Evolutionary conservation across 2,329 filamentous ascomycete genomes (phyloP), one percentile per base, ranked within the genome.

Genomic region (Paraconiothyrium sp.): DNA sequence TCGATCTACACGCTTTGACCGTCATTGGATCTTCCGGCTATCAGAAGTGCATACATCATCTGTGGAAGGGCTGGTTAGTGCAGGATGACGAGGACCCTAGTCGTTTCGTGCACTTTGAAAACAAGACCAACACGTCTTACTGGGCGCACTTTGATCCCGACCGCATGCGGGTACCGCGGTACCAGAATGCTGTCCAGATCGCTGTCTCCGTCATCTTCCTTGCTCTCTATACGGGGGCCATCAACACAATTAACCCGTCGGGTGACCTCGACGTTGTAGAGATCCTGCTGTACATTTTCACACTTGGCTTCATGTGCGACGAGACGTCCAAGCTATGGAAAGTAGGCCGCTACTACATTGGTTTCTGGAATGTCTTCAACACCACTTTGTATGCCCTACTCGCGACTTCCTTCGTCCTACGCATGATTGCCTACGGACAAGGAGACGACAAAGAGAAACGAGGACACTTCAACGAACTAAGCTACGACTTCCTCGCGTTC

Each of bases 331-430:
- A 99, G 78, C 87, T 97, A 69, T 97, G 92, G 88, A 99, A 99
- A 77, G 92, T 97, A 14, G 95, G 95, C 10, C 88, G 91, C 64
- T 91, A 91, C 72, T 98, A 98, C 73, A 85, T 99, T 58, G 90
- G 92, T 22, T 99, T 99, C 78, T 98, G 95, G 95, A 97, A 97
- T 72, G 92, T 92, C 27, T 97, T 99, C 83, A 99, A 99, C 78
- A 86, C 87, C 30, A 85, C 90, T 0, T 84, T 99, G 0, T 99
- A 99, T 78, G 79, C 86, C 0, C 83, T 98, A 1, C 84, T 99
- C 37, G 87, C 89, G 0, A 86, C 92, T 3, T 97, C 92, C 2
- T 90, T 99, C 65, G 81, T 92, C 46, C 82, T 94, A 41, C 90
- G 95, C 37, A 86, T 97, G 69, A 84, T 96, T 51, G 94, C 93